These are phyloP conservation scores for Teratosphaeriaceae sp. DNA, from an alignment of 2,329 filamentous ascomycete species.

Conservation along the genomic window DNA sequence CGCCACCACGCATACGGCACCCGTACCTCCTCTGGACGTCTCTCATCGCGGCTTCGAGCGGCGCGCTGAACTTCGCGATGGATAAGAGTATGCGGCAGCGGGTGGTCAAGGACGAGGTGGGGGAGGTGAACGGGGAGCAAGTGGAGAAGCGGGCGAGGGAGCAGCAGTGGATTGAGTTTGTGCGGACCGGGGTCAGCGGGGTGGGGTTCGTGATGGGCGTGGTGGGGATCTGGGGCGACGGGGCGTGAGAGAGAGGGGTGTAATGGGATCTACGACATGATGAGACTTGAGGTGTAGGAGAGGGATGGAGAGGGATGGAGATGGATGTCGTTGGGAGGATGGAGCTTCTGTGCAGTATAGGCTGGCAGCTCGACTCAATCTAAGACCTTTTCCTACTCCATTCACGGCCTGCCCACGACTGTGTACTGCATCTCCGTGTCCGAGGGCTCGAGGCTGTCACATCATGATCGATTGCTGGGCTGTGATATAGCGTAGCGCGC, in stretches of 20 bases:
- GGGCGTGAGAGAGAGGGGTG: constrained; percentile 16
- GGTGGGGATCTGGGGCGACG: constrained; percentile 46
- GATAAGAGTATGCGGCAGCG: constrained; percentile 16
- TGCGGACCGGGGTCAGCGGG: constrained; percentile 37
- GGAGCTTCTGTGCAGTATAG: neutral
- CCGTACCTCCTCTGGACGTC: constrained; percentile 87
- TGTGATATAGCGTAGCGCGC: too few species aligned
- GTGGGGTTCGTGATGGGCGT: constrained; percentile 41
- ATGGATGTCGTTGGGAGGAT: neutral
- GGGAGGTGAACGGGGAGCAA: constrained; percentile 44
- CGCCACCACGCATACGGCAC: constrained; percentile 68
- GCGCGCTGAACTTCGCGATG: constrained; percentile 32
- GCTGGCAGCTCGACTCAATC: neutral
- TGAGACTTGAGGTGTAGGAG: neutral
- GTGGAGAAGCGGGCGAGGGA: constrained; percentile 41
- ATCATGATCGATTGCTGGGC: too few species aligned
- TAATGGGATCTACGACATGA: neutral
- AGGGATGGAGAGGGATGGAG: neutral
- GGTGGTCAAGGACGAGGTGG: constrained; percentile 29
- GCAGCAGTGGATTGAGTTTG: constrained; percentile 35
- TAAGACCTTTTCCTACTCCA: too few species aligned
- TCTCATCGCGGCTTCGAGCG: constrained; percentile 51
- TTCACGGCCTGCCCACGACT: too few species aligned
- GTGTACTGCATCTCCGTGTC: too few species aligned
- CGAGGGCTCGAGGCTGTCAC: too few species aligned